Percentiles rank a stretch among this genome's conserved stretches.
phyloP scores from a whole-genome alignment of 2,329 filamentous ascomycete species.

The Boeremia lycopersici region DNA sequence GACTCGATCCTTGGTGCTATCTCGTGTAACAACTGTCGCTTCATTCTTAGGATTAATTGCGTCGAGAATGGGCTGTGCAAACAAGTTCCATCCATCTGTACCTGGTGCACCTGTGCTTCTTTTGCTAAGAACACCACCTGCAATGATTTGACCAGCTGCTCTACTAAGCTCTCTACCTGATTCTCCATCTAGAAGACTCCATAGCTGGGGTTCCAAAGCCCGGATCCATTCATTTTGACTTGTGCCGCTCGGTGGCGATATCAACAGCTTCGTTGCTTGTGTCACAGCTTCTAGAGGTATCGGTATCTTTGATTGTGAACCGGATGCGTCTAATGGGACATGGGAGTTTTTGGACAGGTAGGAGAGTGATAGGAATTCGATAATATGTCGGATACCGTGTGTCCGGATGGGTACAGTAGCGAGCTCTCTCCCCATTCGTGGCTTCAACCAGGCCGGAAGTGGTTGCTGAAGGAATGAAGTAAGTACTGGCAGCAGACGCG shows the following conservation, averaged over 20 bases:
- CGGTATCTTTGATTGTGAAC: constrained; percentile 53
- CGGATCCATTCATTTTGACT: constrained; percentile 64
- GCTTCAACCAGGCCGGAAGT: constrained; percentile 65
- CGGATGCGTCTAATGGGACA: constrained; percentile 39
- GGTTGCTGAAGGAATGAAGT: constrained; percentile 69
- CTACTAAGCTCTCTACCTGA: constrained; percentile 64
- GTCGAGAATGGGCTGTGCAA: constrained; percentile 64
- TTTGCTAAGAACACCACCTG: constrained; percentile 69
- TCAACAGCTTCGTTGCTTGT: constrained; percentile 66
- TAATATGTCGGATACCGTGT: constrained; percentile 68
- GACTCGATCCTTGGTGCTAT: constrained; percentile 54
- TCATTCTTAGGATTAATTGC: constrained; percentile 54
- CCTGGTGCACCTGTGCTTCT: constrained; percentile 69
- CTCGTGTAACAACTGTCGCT: constrained; percentile 45
- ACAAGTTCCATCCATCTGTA: constrained; percentile 64
- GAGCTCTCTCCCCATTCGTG: constrained; percentile 62
- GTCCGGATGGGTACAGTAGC: constrained; percentile 65
- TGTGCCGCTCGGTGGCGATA: constrained; percentile 63
- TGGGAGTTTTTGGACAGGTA: constrained; percentile 60
- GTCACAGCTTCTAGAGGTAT: constrained; percentile 72
- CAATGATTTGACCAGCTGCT: constrained; percentile 67
- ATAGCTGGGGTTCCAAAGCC: constrained; percentile 65
- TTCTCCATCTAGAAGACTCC: constrained; percentile 65
- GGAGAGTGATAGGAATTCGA: constrained; percentile 74
- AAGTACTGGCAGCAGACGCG: constrained; percentile 64